These are phyloP conservation scores for Gloeostereum incarnatum DNA, from an alignment of 768 basidiomycete genomes.

Conservation along the genomic window DNA sequence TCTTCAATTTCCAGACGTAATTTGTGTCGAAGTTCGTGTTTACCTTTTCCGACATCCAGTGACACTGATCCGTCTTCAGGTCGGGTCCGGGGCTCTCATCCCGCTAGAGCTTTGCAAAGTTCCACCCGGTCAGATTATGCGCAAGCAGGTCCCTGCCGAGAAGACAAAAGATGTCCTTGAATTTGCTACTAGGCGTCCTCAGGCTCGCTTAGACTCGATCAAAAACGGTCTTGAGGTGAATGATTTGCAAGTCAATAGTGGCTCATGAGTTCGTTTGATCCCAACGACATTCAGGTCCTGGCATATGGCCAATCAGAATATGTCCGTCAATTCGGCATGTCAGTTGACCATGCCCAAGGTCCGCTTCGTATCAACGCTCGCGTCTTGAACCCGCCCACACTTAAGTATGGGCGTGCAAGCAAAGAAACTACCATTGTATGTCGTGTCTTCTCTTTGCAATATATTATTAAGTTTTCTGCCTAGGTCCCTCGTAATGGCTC, in stretches of 20 bases:
- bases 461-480: conserved; percentile 7
- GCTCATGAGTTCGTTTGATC: not conserved
- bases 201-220: conserved; percentile 48
- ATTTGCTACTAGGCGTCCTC: conserved; percentile 57
- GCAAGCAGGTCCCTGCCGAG: conserved; percentile 60
- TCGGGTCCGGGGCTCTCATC: conserved; percentile 50
- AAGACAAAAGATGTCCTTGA: conserved; percentile 54
- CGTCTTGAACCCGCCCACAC: conserved; percentile 50
- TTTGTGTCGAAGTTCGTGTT: conserved; percentile 56
- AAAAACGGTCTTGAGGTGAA: conserved; percentile 37
- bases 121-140: conserved; percentile 56
- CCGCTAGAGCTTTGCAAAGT: conserved; percentile 57
- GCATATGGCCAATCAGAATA: conserved; percentile 71
- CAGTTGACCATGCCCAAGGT: conserved; percentile 36
- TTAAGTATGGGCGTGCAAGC: conserved; percentile 56
- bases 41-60: conserved; percentile 1
- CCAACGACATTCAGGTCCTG: conserved; percentile 31
- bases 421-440: conserved; percentile 50
- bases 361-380: conserved; percentile 56
- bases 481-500: conserved; percentile 57
- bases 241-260: conserved; percentile 24
- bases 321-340: conserved; percentile 65
- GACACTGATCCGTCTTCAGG: conserved; percentile 24
- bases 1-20: conserved; percentile 50
- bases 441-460: conserved; percentile 5